Conservation (phyloP, 768 basidiomycete genomes). For the Pulveroboletus sp. region DNA sequence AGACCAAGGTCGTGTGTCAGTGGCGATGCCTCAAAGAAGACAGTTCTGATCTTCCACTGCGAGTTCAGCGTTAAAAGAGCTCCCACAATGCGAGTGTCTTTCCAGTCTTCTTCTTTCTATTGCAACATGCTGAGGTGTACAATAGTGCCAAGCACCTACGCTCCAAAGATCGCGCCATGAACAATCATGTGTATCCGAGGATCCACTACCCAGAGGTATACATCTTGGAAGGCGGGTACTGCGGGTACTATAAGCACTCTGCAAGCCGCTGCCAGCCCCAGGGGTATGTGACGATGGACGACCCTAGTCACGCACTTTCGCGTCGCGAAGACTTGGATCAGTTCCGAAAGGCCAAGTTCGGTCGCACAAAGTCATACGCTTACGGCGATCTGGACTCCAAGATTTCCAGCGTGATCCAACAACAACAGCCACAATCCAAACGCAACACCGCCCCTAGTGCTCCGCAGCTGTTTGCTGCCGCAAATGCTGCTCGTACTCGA, state of each 20-base stretch:
- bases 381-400: conserved; percentile 72
- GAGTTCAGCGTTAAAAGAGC: conserved; percentile 95
- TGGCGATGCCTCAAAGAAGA: conserved; percentile 71
- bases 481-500: conserved; percentile 61
- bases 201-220: conserved; percentile 97
- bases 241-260: conserved; percentile 72
- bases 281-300: conserved; percentile 92
- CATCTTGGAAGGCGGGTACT: conserved; percentile 95
- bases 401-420: conserved; percentile 32
- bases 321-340: conserved; percentile 86
- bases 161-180: conserved; percentile 82
- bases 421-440: conserved; percentile 45
- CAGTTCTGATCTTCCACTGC: conserved; percentile 92
- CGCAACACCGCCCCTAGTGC: conserved; percentile 64
- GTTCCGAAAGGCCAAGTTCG: conserved; percentile 84
- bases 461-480: conserved; percentile 61
- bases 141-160: conserved; percentile 88
- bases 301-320: conserved; percentile 75
- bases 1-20: conserved; percentile 69
- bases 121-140: conserved; percentile 3
- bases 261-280: conserved; percentile 70
- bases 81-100: conserved; percentile 77
- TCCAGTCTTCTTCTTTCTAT: neutral
- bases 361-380: conserved; percentile 86
- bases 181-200: conserved; percentile 85